Conservation (phyloP, 208 protist species). For the Wallacemonas sp. region DNA sequence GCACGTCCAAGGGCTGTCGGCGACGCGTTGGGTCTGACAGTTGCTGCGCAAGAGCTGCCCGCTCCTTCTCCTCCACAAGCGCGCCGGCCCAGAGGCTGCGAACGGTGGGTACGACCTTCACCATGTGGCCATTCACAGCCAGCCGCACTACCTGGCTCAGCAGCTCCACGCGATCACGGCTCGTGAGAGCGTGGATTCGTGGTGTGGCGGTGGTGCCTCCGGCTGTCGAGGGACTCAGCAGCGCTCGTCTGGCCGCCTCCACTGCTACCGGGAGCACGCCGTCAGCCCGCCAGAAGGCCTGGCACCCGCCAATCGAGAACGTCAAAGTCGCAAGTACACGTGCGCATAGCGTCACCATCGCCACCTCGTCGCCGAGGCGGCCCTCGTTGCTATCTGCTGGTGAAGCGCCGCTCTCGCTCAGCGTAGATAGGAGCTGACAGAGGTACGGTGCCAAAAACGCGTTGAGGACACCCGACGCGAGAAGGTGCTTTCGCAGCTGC, state of each 20-base stretch:
- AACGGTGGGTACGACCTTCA: slow-evolving; percentile 5
- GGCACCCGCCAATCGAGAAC: slow-evolving; percentile 12
- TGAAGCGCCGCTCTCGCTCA: too few species aligned
- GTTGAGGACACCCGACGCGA: neutral
- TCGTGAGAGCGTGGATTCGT: neutral
- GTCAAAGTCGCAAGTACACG: slow-evolving; percentile 16
- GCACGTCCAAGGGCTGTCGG: slow-evolving; percentile 31
- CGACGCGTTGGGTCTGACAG: slow-evolving; percentile 39
- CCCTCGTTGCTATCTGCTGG: neutral
- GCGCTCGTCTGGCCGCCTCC: neutral
- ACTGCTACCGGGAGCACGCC: neutral
- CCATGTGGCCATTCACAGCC: slow-evolving; percentile 29
- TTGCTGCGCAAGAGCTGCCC: slow-evolving; percentile 17
- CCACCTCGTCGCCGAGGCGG: neutral
- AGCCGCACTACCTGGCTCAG: slow-evolving; percentile 39
- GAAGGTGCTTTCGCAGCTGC: slow-evolving; percentile 18
- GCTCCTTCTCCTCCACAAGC: slow-evolving; percentile 19
- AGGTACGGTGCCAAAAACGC: slow-evolving; percentile 10
- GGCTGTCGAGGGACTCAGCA: neutral
- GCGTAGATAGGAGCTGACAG: too few species aligned
- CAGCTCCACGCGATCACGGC: slow-evolving; percentile 22
- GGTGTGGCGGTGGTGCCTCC: too few species aligned
- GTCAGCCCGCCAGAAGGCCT: neutral
- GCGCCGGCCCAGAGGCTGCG: slow-evolving; percentile 20
- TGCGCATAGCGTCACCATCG: neutral